Base-by-base conservation (phyloP, 768 basidiomycete genomes). In the Lactarius psammicola region DNA sequence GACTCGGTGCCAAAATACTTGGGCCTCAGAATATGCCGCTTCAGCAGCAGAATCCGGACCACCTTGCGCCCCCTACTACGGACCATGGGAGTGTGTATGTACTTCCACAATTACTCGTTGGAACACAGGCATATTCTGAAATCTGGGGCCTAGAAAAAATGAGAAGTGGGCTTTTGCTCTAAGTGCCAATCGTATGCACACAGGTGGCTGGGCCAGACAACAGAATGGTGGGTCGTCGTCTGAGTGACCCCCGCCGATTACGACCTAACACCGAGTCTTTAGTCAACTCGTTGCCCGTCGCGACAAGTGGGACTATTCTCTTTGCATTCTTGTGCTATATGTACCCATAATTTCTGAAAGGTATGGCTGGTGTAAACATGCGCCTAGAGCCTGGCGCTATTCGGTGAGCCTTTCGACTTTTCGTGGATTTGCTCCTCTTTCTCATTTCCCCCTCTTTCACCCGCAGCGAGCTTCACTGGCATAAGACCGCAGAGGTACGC, bases 171-270 rank as follows among this genome's bases (percentile, higher is more conserved):
- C 85, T 0, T 84, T 85, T 71, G 73, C 74, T 64, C 71, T 85
- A 49, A 85, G 83, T 62, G 81, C 81, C 70, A 85, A 84, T 67
- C 80, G 83, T n/a, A 72, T 87, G 18, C 80, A 81, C 64, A 79
- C 79, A 0, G 85, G 85, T 15, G 85, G 85, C 0, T 87, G 85
- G 85, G 83, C 84, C 31, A 78, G 85, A 49, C 79, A 85, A 69
- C 78, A 85, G 73, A 84, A 84, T 61, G 70, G 83, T 82, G 56
- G 17, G 78, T 59, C 28, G 31, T 40, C 30, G 30, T 44, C 33
- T 54, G 44, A 46, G 56, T 42, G 18, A 23, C 30, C 13, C 26
- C 2, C 2, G 38, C 46, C 63, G 56, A 20, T 31, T 34, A 20
- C 20, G 10, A 60, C 2, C 63, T 56, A 28, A 69, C n/a, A 28